Evolutionary conservation across 2,329 filamentous ascomycete genomes (phyloP).

Genomic region (Endoconidiophora polonica): DNA sequence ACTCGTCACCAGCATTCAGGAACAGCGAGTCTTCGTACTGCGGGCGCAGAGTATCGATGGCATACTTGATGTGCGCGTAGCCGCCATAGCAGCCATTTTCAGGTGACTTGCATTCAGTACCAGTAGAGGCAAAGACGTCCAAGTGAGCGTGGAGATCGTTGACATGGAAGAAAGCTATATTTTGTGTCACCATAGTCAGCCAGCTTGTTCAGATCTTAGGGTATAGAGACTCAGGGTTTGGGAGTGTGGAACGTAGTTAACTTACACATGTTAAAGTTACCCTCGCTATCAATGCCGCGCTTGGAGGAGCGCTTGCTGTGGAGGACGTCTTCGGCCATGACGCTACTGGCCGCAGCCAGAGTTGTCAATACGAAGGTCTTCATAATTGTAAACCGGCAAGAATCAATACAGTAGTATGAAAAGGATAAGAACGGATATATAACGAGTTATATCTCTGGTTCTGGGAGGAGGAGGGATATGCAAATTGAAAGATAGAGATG

Average conservation of each 20-base stretch:
- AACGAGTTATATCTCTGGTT: not conserved
- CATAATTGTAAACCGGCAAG: not conserved
- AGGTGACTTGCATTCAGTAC: slow-evolving; percentile 42
- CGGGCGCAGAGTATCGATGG: slow-evolving; percentile 38
- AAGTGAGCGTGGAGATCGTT: slow-evolving; percentile 54
- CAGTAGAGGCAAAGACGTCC: slow-evolving; percentile 43
- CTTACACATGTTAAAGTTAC: slow-evolving; percentile 37
- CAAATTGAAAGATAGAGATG: not conserved
- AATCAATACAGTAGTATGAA: not conserved
- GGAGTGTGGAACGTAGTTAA: not conserved
- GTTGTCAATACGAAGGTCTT: slow-evolving; percentile 10
- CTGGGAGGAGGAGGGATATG: not conserved
- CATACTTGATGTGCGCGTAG: slow-evolving; percentile 46
- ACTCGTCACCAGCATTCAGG: slow-evolving; percentile 52
- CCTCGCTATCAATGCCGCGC: slow-evolving; percentile 30
- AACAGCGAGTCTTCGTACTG: slow-evolving; percentile 43
- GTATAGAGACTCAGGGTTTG: not conserved
- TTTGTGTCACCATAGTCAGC: no score
- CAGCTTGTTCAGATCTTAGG: not conserved
- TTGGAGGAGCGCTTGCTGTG: slow-evolving; percentile 32
- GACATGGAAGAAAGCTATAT: slow-evolving; percentile 45
- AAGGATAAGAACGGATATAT: not conserved
- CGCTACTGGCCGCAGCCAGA: slow-evolving; percentile 14
- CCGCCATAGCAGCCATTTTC: slow-evolving; percentile 45
- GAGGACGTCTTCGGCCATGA: slow-evolving; percentile 27